These are phyloP conservation scores for Termitomyces sp. DNA, from an alignment of 768 basidiomycete genomes.

Conservation along the genomic window DNA sequence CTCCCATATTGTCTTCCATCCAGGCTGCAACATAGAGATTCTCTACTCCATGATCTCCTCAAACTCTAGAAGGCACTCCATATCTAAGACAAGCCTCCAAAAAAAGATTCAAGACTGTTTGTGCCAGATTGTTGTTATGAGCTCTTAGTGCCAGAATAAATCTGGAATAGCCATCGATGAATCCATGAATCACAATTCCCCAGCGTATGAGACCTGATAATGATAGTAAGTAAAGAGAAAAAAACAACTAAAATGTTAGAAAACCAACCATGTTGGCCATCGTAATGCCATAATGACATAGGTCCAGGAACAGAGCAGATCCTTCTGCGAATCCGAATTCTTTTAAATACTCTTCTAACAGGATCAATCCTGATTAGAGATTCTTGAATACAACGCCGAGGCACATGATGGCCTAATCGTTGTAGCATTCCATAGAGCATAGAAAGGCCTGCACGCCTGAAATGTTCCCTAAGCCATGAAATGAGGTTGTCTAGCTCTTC, in stretches of 20 bases:
- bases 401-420: slow-evolving; percentile 10
- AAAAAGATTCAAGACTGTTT: no score
- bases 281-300: slow-evolving; percentile 28
- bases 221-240: no score
- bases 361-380: slow-evolving; percentile 18
- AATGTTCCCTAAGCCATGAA: not conserved
- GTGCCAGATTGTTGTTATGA: no score
- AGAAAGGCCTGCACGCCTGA: slow-evolving; percentile 15
- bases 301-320: not conserved
- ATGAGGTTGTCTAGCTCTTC: not conserved
- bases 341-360: slow-evolving; percentile 14
- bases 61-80: no score
- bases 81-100: no score
- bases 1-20: no score
- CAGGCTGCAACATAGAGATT: no score
- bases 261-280: not conserved
- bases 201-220: no score
- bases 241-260: not conserved
- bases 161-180: no score
- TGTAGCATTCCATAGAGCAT: slow-evolving; percentile 22
- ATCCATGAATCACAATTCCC: no score
- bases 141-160: no score
- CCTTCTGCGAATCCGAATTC: not conserved
- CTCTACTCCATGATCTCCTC: no score
- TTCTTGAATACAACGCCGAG: slow-evolving; percentile 10